Base-by-base conservation (phyloP, 805 yeast species). In the Metschnikowia picachoensis region DNA sequence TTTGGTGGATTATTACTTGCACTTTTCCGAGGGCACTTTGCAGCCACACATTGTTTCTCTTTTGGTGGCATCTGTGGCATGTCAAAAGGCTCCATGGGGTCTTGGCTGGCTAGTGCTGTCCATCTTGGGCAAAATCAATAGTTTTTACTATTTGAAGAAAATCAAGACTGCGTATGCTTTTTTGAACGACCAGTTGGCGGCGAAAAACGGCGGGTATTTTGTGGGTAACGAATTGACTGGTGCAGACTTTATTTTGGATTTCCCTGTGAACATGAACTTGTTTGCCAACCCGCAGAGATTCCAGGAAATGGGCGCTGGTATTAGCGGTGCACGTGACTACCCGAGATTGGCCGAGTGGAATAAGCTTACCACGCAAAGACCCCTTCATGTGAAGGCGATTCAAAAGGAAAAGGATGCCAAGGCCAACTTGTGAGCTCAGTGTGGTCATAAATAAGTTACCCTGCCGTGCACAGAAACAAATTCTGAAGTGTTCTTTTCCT, bases 201-300 rank as follows among this genome's bases (percentile, higher is more conserved):
- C 55, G 32, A 59, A 65, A 35, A 64, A 61, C n/a, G 63, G 67
- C 8, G 70, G 70, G 1, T 68, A 52, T 46, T 67, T 70, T 46
- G 73, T 69, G 11, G 74, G 73, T 3, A 53, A 64, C 45, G 60
- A 58, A 41, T 58, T 70, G 46, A 60, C 70, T 2, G 73, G 61
- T 1, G 76, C 74, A 1, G 76, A 70, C 48, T 55, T 70, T 17
- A 64, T 69, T 8, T 56, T 69, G 39, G 62, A 64, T 35, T 70
- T 67, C 54, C 74, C 74, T 0, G 44, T 69, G 31, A 48, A 47
- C 40, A 47, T 52, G 14, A 57, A 53, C 38, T 14, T 57, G 4
- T 57, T 60, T 29, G 39, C 42, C 10, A 33, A 49, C 37, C 43
- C 43, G 1, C 33, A 36, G 15, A 37, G 52, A 29, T 16, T 45